These are phyloP conservation scores for Cytidiella melzeri DNA, from an alignment of 768 basidiomycete genomes.

Conservation along the genomic window DNA sequence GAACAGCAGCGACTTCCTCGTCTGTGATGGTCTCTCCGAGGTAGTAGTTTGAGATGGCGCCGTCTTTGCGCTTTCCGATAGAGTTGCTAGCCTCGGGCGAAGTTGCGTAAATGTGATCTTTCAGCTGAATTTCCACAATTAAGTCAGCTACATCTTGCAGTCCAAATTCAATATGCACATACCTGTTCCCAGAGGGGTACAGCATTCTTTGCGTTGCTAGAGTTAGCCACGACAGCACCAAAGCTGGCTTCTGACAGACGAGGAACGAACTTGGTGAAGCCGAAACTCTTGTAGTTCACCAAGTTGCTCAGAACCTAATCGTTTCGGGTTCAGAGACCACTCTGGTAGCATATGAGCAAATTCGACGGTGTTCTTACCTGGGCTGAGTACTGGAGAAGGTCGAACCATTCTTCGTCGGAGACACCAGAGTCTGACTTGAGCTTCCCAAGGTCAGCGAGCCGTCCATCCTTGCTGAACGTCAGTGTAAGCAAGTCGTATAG, in stretches of 20 bases:
- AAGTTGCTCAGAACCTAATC: slow-evolving; percentile 53
- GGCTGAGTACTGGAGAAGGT: slow-evolving; percentile 62
- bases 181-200: slow-evolving; percentile 60
- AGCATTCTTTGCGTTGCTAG: slow-evolving; percentile 52
- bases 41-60: slow-evolving; percentile 84
- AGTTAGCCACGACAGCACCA: slow-evolving; percentile 51
- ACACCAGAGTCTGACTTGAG: slow-evolving; percentile 53
- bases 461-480: slow-evolving; percentile 56
- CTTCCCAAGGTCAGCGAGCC: slow-evolving; percentile 47
- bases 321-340: no score
- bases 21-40: slow-evolving; percentile 68
- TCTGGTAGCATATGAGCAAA: not conserved
- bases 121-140: slow-evolving; percentile 48
- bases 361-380: slow-evolving; percentile 42
- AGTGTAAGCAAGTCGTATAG: slow-evolving; percentile 69
- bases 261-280: slow-evolving; percentile 82
- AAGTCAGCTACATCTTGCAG: slow-evolving; percentile 4
- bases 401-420: slow-evolving; percentile 56
- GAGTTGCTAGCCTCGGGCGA: slow-evolving; percentile 60
- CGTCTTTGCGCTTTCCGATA: slow-evolving; percentile 74
- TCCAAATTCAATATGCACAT: slow-evolving; percentile 13
- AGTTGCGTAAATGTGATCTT: slow-evolving; percentile 66
- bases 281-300: slow-evolving; percentile 76
- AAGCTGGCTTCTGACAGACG: slow-evolving; percentile 60
- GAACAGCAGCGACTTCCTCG: slow-evolving; percentile 71